A percentile compares a stretch with the other conserved stretches of the same genome.
These are phyloP conservation scores for Fraxinus paxiana DNA, from an alignment of 305 asterid genomes.

Conservation along the genomic window DNA sequence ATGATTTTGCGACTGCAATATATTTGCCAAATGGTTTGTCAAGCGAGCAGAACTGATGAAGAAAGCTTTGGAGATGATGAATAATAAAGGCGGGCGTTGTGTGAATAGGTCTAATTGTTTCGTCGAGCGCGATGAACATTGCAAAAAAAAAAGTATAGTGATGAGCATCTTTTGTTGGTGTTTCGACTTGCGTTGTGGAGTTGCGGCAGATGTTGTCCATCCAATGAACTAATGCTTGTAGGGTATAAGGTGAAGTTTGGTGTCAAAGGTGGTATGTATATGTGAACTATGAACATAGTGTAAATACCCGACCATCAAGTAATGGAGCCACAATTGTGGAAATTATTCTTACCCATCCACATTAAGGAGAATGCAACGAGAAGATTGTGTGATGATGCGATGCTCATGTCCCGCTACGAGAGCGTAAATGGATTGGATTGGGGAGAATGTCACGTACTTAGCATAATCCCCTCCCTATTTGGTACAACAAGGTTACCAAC, in stretches of 20 bases:
- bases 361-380: not conserved
- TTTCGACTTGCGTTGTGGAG: no score
- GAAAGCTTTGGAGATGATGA: no score
- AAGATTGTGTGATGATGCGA: not conserved
- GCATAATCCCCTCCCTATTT: not conserved
- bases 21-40: no score
- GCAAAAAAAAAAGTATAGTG: no score
- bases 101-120: no score
- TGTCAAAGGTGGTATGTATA: no score
- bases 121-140: no score
- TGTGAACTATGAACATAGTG: not conserved
- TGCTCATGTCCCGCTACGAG: not conserved
- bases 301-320: not conserved
- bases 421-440: not conserved
- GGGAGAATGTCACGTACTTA: not conserved
- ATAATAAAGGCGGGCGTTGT: no score
- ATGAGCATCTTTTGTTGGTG: no score
- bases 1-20: no score
- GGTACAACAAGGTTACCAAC: not conserved
- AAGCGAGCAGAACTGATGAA: no score
- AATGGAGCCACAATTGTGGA: not conserved
- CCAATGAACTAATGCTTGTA: not conserved
- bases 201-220: no score
- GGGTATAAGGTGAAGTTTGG: not conserved
- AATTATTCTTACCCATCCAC: not conserved